Evolutionary conservation across 164 flowering plant genomes (phyloP), one percentile per base, ranked within the genome.

Genomic region (Aristolochia californica): DNA sequence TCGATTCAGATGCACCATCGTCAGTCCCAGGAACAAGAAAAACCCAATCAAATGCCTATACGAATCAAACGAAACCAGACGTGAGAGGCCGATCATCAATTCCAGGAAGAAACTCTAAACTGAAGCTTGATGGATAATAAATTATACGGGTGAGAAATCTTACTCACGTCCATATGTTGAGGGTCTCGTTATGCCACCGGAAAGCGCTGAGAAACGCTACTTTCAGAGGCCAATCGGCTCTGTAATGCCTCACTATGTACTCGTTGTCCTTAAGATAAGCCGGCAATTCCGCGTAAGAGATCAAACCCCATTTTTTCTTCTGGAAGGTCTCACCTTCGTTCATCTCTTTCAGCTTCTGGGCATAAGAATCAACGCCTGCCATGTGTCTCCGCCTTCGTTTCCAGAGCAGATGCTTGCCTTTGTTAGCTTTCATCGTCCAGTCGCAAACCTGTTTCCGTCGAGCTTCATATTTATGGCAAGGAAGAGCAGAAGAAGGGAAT

Each of bases 41-140:
- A 93, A 93, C 34, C 98, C 97, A 45, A 87, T 43, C 30, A 93
- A 67, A 77, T 93, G 98, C 78, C 98, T 93, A n/a, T n/a, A n/a
- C n/a, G 69, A 75, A 52, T 43, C 49, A 22, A n/a, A n/a, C n/a
- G n/a, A n/a, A n/a, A n/a, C n/a, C n/a, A n/a, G n/a, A n/a, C n/a
- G n/a, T n/a, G n/a, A n/a, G n/a, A n/a, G n/a, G n/a, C n/a, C n/a
- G n/a, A n/a, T n/a, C n/a, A n/a, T n/a, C n/a, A n/a, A n/a, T n/a
- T n/a, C n/a, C n/a, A n/a, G n/a, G n/a, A n/a, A n/a, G n/a, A n/a
- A n/a, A n/a, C n/a, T n/a, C n/a, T n/a, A n/a, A n/a, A n/a, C n/a
- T n/a, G n/a, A n/a, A n/a, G n/a, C n/a, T n/a, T n/a, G n/a, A n/a
- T n/a, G n/a, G n/a, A n/a, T n/a, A n/a, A n/a, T n/a, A n/a, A n/a